Percentiles rank a stretch among this genome's conserved stretches.
phyloP scores from a whole-genome alignment of 2,329 filamentous ascomycete species.

The Elsinoe fawcettii region DNA sequence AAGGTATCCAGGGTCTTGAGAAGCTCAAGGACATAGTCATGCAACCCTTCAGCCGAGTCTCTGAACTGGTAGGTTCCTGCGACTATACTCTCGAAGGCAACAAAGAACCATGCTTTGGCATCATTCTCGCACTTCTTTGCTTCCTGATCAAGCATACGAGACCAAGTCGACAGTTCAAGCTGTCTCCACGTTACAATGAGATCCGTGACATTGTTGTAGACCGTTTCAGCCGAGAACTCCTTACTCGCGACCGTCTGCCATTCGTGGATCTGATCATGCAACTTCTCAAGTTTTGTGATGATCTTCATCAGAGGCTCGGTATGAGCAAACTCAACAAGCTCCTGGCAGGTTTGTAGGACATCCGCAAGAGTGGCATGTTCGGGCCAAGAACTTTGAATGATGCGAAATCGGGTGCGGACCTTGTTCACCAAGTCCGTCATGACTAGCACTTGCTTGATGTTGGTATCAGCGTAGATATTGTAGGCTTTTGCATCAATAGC shows the following conservation, averaged over 20 bases:
- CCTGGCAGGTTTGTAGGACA: conserved; percentile 65
- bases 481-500: conserved; percentile 37
- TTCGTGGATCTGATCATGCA: conserved; percentile 78
- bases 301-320: conserved; percentile 79
- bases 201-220: conserved; percentile 72
- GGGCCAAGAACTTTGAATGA: conserved; percentile 57
- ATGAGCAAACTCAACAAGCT: conserved; percentile 67
- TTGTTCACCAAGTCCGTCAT: conserved; percentile 62
- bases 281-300: conserved; percentile 76
- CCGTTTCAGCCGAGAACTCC: conserved; percentile 58
- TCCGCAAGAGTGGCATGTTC: conserved; percentile 75
- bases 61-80: conserved; percentile 13
- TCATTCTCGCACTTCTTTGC: conserved; percentile 65
- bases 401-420: conserved; percentile 63
- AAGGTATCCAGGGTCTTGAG: conserved; percentile 73
- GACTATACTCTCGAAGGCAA: conserved; percentile 85
- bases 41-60: conserved; percentile 4
- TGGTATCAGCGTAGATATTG: conserved; percentile 84
- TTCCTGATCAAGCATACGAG: conserved; percentile 78
- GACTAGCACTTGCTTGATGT: conserved; percentile 66
- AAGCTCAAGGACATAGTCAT: conserved; percentile 35
- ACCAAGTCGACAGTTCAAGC: conserved; percentile 87
- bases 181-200: conserved; percentile 83
- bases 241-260: conserved; percentile 92
- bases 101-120: conserved; percentile 89